Evolutionary conservation across 345 rosid species (phyloP), one percentile per base, ranked within the genome.

Genomic region (Eucalyptus globulus): DNA sequence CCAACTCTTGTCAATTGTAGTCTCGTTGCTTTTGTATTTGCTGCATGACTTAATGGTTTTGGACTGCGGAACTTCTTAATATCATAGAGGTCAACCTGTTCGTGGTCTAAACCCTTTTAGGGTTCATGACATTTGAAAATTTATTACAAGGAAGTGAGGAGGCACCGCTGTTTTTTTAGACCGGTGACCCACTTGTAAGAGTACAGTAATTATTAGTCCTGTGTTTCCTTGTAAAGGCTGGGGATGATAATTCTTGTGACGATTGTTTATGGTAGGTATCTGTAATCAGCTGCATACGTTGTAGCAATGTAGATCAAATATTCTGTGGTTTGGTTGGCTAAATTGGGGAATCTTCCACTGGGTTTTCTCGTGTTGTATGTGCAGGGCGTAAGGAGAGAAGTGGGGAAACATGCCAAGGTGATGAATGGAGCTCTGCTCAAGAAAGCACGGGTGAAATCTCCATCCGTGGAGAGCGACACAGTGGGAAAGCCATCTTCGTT

Each of bases 361-460:
- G 47, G 8, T 37, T 37, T 76, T 76, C 45, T 76, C 2, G 47
- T 76, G 83, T 24, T 76, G 80, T 11, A 22, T 17, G 58, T 91
- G 93, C 92, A 97, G 99, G 99, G 99, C 4, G 99, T 96, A 83
- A 92, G 99, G 90, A 95, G 97, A 94, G 99, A 97, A 93, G 99
- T 96, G n/a, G 99, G 99, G 50, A 93, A 91, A 88, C 99, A 97
- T 91, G 97, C 97, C 16, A 95, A 37, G 92, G 90, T 92, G 88
- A 89, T 97, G 86, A 97, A 97, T 92, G 94, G 89, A 72, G 62
- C 93, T 85, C 60, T 93, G 50, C 27, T 76, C 5, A 40, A 37
- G 24, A 90, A 91, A 76, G 34, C 88, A 40, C 91, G 22, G 24
- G 50, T 69, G 24, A 85, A 62, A 37, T 40, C 47, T 37, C 83